Base-by-base conservation (phyloP, 2,329 filamentous ascomycete species). In the Thermochaetoides dissita region DNA sequence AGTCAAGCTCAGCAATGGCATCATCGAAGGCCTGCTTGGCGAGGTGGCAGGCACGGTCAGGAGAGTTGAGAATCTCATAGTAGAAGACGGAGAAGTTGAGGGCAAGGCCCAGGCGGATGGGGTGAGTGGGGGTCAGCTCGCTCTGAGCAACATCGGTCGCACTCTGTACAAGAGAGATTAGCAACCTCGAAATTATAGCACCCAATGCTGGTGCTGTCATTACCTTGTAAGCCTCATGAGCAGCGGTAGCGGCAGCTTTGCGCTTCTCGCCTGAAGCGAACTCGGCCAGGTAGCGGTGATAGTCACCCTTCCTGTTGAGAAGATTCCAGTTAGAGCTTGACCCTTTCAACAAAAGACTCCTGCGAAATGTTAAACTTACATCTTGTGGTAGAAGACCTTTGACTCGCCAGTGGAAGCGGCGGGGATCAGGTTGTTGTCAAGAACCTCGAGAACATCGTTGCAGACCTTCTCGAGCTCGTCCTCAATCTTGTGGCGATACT, bases 321-420 rank as follows among this genome's bases (percentile, higher is more conserved):
- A 24, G 17, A 24, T 24, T 24, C 5, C 17, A 24, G 17, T 24
- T 24, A 24, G 17, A 24, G 17, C 17, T 5, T 5, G 17, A 24
- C 17, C 17, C 17, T 24, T 24, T 24, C 17, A 5, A 24, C 17
- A 24, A 3, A 24, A 24, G 5, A 24, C 17, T 24, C 17, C 17
- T 24, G 17, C 17, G 17, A 24, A 3, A 24, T 3, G 17, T 24
- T 24, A 52, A 46, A 74, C 84, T 57, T 72, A 95, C 89, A 96
- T 96, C 81, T 96, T 96, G 82, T 95, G 88, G 75, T 96, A 96
- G 70, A 96, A 96, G 64, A 96, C 89, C 81, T 95, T 96, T 66
- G 87, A 94, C 76, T 96, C 89, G 71, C 89, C 89, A 54, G 85
- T 83, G 69, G 91, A 83, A 62, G 89, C 89, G 69, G 91, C 89